These are phyloP conservation scores for Annulohypoxylon moriforme DNA, from an alignment of 495 filamentous ascomycete species.

Conservation along the genomic window DNA sequence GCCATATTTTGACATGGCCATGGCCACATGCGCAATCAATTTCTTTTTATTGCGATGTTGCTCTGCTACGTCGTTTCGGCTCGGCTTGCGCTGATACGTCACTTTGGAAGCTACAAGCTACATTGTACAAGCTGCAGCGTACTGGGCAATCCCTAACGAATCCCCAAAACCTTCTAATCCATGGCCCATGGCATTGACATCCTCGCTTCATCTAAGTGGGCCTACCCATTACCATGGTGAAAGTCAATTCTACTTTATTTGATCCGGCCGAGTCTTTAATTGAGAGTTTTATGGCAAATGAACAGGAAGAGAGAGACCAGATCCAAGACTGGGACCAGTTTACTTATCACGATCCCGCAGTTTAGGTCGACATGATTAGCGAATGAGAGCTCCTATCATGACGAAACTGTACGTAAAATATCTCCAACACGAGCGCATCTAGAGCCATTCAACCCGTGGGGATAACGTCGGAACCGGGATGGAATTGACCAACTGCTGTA, in stretches of 20 bases:
- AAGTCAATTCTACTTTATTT: conserved; percentile 19
- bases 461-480: conserved; percentile 15
- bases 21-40: conserved; percentile 10
- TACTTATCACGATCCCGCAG: not conserved
- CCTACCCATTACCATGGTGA: conserved; percentile 11
- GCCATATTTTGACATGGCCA: not conserved
- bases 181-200: conserved; percentile 18
- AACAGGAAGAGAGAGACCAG: too few species aligned
- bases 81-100: conserved; percentile 35
- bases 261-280: not conserved
- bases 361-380: not conserved
- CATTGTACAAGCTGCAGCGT: too few species aligned
- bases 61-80: conserved; percentile 32
- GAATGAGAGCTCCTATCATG: conserved; percentile 9
- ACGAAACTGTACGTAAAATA: conserved; percentile 5
- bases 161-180: conserved; percentile 3
- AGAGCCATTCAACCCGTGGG: conserved; percentile 9
- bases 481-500: conserved; percentile 30
- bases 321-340: not conserved
- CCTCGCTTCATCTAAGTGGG: conserved; percentile 17
- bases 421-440: not conserved
- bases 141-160: not conserved
- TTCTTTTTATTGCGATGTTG: conserved; percentile 34
- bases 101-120: conserved; percentile 11
- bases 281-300: not conserved